phyloP scores from a whole-genome alignment of 805 yeast genomes.

The Monosporozyma yasuniensis region DNA sequence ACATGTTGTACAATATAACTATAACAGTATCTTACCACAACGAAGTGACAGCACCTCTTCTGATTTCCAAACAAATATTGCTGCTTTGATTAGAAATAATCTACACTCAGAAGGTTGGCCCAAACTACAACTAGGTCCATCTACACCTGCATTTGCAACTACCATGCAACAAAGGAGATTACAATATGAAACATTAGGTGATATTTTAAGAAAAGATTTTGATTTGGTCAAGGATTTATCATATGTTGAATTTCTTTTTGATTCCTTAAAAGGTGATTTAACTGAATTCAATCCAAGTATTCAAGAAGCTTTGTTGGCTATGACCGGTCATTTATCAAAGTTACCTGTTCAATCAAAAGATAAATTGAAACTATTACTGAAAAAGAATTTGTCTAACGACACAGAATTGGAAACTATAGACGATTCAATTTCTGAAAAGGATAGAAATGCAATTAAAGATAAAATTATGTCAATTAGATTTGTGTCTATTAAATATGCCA shows the following conservation, averaged over 20 bases:
- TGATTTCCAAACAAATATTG: slow-evolving; percentile 31
- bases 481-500: slow-evolving; percentile 55
- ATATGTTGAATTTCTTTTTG: slow-evolving; percentile 57
- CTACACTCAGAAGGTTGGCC: slow-evolving; percentile 58
- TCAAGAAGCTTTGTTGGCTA: slow-evolving; percentile 58
- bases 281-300: slow-evolving; percentile 56
- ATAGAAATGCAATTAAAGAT: slow-evolving; percentile 14
- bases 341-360: slow-evolving; percentile 34
- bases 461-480: slow-evolving; percentile 46
- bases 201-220: slow-evolving; percentile 44
- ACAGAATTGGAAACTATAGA: slow-evolving; percentile 5
- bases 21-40: slow-evolving; percentile 11
- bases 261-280: slow-evolving; percentile 56
- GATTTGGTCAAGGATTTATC: slow-evolving; percentile 37
- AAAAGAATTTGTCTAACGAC: slow-evolving; percentile 32
- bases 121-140: slow-evolving; percentile 28
- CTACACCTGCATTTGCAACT: slow-evolving; percentile 32
- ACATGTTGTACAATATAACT: slow-evolving; percentile 41
- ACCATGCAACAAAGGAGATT: slow-evolving; percentile 43
- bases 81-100: slow-evolving; percentile 43
- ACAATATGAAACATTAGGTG: slow-evolving; percentile 75
- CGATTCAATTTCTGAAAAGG: not conserved
- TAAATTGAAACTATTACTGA: slow-evolving; percentile 35
- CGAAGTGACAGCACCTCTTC: slow-evolving; percentile 8
- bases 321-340: slow-evolving; percentile 40